phyloP scores from a whole-genome alignment of 2,329 filamentous ascomycete genomes.

The Tolypocladium tundrense region DNA sequence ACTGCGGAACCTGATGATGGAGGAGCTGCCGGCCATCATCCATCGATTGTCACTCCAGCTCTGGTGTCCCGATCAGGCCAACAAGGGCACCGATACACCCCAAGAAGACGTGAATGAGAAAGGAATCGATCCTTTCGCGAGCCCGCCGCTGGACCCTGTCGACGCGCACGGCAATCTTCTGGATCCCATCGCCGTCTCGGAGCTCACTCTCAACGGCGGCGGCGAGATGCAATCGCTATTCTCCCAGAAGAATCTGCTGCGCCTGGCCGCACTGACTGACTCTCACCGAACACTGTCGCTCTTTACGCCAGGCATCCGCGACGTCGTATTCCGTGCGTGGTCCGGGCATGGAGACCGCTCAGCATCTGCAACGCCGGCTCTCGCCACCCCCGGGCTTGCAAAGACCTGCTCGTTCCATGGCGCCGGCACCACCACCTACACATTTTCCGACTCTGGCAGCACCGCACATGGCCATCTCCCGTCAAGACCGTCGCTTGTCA shows the following conservation, averaged over 20 bases:
- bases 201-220: conserved; percentile 67
- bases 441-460: conserved; percentile 63
- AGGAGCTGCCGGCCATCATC: conserved; percentile 92
- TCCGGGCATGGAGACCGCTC: conserved; percentile 64
- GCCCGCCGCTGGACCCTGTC: conserved; percentile 70
- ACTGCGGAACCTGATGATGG: conserved; percentile 89
- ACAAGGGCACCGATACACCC: conserved; percentile 35
- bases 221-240: conserved; percentile 83
- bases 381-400: conserved; percentile 42
- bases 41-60: conserved; percentile 80
- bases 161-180: conserved; percentile 70
- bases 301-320: conserved; percentile 81
- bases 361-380: conserved; percentile 42
- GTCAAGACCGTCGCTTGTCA: conserved; percentile 59
- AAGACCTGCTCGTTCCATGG: conserved; percentile 52
- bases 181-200: conserved; percentile 64
- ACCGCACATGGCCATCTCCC: conserved; percentile 50
- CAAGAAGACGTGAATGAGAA: conserved; percentile 44
- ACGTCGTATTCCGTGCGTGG: conserved; percentile 90
- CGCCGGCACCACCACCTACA: conserved; percentile 56
- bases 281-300: conserved; percentile 85
- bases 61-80: conserved; percentile 75
- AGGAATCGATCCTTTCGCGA: conserved; percentile 70
- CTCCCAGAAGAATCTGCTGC: conserved; percentile 86
- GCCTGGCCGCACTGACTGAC: conserved; percentile 71